These are phyloP conservation scores for Candida nanaspora DNA, from an alignment of 805 yeast species.

Conservation along the genomic window DNA sequence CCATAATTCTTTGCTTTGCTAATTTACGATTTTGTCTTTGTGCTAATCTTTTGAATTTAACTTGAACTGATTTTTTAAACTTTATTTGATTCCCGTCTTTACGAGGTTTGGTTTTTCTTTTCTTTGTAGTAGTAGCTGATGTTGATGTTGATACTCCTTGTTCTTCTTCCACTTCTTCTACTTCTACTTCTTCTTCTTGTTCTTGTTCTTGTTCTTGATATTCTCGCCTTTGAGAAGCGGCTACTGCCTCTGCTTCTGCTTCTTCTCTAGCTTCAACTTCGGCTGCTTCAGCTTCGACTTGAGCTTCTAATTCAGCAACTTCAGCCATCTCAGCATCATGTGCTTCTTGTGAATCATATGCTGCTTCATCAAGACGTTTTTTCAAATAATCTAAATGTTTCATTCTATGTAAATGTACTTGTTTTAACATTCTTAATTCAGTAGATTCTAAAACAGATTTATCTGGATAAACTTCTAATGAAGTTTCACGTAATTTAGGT, in stretches of 20 bases:
- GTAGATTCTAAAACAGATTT: too few relatives aligned
- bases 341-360: background rate
- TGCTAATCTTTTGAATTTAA: slow-evolving; percentile 20
- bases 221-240: too few relatives aligned
- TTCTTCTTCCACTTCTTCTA: background rate
- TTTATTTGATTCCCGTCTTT: background rate
- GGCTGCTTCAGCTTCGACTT: too few relatives aligned
- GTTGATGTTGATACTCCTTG: background rate
- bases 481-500: background rate
- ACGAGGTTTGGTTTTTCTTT: too few relatives aligned
- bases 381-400: background rate
- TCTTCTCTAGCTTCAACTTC: background rate
- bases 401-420: background rate
- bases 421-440: background rate
- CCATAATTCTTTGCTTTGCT: slow-evolving; percentile 14
- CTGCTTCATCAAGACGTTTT: background rate
- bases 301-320: background rate
- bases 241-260: background rate
- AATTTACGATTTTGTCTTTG: slow-evolving; percentile 2
- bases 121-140: background rate
- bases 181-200: background rate
- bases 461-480: background rate
- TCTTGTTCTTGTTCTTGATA: too few relatives aligned
- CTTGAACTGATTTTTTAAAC: slow-evolving; percentile 7
- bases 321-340: background rate